Evolutionary conservation across 139 green algal genomes (phyloP), one percentile per base, ranked within the genome.

Genomic region (Penium margaritaceum): DNA sequence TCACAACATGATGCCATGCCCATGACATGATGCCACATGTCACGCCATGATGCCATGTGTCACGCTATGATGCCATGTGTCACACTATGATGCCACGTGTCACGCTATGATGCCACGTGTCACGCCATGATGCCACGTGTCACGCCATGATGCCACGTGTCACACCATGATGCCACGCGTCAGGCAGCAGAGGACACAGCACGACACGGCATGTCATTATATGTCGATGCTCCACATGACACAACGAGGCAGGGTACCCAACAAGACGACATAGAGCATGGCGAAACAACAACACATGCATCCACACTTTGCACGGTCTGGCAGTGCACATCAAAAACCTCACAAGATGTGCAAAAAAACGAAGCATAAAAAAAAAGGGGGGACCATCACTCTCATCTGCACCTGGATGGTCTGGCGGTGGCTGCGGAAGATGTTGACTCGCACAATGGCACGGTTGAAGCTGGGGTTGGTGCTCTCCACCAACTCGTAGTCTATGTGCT

Each of bases 401-500:
- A 70, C 68, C 87, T 96, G 92, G 44, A 96, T 88, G 9, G 91
- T 96, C 87, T 96, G 90, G 65, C 93, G 80, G 81, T 98, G 94
- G 27, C 86, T 69, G 5, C 88, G 68, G 85, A 89, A 97, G 14
- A 97, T 84, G 81, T 98, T 97, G 60, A 97, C 83, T 7, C 94
- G 86, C 64, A 98, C 85, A 47, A 96, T 83, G 30, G 90, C 73
- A 9, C 21, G 69, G 38, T 84, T 86, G 80, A 95, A 95, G 12
- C 85, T 84, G 1, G 93, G 94, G 81, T 96, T 96, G 72, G 86
- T 94, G 62, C 78, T 88, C 85, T 96, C 90, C 19, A 97, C 88
- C 39, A 98, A 78, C 81, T 97, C 91, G 70, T 97, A 98, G 84
- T 98, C 93, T 7, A 95, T 88, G 84, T 97, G 92, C 86, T 97